Evolutionary conservation across 163 green algal species (phyloP), one percentile per base, ranked within the genome.

Genomic region (Scenedesmus sp.): DNA sequence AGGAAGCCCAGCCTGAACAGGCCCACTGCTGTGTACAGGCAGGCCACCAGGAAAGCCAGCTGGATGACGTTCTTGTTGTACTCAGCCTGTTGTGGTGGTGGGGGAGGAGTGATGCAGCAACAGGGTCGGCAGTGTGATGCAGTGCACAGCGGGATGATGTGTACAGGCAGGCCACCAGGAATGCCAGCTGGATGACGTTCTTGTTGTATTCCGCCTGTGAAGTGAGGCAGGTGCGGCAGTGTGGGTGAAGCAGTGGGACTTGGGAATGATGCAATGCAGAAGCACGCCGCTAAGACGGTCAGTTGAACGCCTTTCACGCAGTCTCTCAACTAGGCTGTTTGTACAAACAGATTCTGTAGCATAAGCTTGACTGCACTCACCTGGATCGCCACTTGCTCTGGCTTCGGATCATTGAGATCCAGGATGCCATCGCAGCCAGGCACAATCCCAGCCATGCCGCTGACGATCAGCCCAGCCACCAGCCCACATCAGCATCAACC

Each of bases 1-100:
- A 99, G n/a, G 90, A 96, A 98, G 84, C 97, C 97, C 60, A 99
- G 94, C 26, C 95, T 92, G 10, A 98, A 79, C 23, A 98, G 20
- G 34, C 97, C 97, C 9, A 98, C 87, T 34, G 54, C 84, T 1
- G 93, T 95, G 87, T 96, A 96, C 59, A 96, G 56, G 59, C 77
- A 90, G 4, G 93, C 93, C 57, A 96, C 93, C 13, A 96, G 74
- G 89, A 94, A 94, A 1, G 92, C 87, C 16, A 95, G 92, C 95
- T 97, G 96, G 20, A 94, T 92, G 4, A 94, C 93, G 20, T 66
- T 90, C 52, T 86, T 62, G 23, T 92, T 90, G 82, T 90, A 92
- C 12, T 85, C 18, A 13, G 10, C 7, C 89, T 92, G 89, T 8
- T 62, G 55, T 5, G 9, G 9, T 26, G n/a, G 2, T 57, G 46